Evolutionary conservation across 257 asterid species (phyloP).

Genomic region (Gentiana macrophylla): DNA sequence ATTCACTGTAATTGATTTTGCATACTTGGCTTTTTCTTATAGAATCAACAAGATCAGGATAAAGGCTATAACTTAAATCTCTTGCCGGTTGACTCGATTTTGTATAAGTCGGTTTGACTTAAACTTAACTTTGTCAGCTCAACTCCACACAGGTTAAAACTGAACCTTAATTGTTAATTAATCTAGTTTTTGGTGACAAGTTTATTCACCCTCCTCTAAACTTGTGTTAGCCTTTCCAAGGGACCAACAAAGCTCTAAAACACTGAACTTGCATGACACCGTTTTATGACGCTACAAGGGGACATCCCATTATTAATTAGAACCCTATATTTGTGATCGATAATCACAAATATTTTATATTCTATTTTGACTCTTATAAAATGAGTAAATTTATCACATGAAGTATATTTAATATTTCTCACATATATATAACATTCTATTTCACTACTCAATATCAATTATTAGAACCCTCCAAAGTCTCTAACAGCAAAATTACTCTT

Average conservation of each 20-base stretch:
- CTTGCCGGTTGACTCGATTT: no score
- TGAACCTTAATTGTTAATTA: no score
- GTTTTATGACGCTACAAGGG: slow-evolving; percentile 30
- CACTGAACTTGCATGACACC: not conserved
- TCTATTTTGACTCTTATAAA: not conserved
- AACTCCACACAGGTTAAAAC: no score
- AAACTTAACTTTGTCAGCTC: no score
- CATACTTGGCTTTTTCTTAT: no score
- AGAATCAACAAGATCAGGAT: no score
- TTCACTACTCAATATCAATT: not conserved
- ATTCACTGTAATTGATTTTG: no score
- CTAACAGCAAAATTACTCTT: slow-evolving; percentile 60
- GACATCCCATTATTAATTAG: slow-evolving; percentile 17
- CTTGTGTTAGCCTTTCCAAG: no score
- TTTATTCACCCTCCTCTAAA: no score
- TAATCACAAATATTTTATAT: not conserved
- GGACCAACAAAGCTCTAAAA: slow-evolving; percentile 5
- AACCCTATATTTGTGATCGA: slow-evolving; percentile 2
- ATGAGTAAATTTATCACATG: slow-evolving; percentile 4
- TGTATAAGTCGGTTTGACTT: no score
- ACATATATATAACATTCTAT: not conserved
- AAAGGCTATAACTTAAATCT: no score
- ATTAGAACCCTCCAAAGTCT: slow-evolving; percentile 32
- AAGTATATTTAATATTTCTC: not conserved
- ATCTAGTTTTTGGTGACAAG: no score